These are phyloP conservation scores for Veloporphyrellus conicus DNA, from an alignment of 1,284 basidiomycete genomes.

Conservation along the genomic window DNA sequence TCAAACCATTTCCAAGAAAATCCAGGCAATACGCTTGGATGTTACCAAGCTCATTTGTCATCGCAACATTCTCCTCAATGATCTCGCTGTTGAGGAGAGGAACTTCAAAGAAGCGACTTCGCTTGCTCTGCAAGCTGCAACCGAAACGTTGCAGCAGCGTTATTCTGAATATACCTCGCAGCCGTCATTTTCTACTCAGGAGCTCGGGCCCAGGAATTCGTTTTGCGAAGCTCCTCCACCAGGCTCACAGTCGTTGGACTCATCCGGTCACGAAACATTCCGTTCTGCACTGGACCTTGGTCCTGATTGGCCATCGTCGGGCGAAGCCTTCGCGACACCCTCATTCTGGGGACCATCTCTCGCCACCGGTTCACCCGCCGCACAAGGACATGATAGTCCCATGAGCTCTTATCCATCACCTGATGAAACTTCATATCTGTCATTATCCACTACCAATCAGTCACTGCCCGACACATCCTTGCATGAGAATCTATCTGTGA, in stretches of 20 bases:
- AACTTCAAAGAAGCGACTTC: slow-evolving; percentile 67
- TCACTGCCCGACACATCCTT: slow-evolving; percentile 17
- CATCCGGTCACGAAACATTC: slow-evolving; percentile 56
- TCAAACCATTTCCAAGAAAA: slow-evolving; percentile 60
- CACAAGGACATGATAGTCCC: slow-evolving; percentile 15
- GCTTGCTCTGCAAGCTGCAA: slow-evolving; percentile 69
- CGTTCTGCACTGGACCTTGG: slow-evolving; percentile 61
- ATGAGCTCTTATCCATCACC: slow-evolving; percentile 17
- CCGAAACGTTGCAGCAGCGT: slow-evolving; percentile 55
- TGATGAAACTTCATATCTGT: slow-evolving; percentile 25
- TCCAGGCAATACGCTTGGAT: slow-evolving; percentile 70
- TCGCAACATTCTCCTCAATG: slow-evolving; percentile 68
- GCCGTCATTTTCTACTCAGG: slow-evolving; percentile 43
- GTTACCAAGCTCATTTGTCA: slow-evolving; percentile 71
- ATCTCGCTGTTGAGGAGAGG: slow-evolving; percentile 68
- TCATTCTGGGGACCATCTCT: slow-evolving; percentile 33
- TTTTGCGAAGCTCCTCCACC: slow-evolving; percentile 21
- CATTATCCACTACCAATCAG: slow-evolving; percentile 33
- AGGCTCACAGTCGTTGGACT: slow-evolving; percentile 41
- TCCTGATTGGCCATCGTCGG: slow-evolving; percentile 43
- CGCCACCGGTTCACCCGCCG: slow-evolving; percentile 38
- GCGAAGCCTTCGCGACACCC: slow-evolving; percentile 35
- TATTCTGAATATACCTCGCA: slow-evolving; percentile 23
- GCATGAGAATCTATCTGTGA: slow-evolving; percentile 47
- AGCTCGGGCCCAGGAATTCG: slow-evolving; percentile 29